Percentiles rank a stretch among this genome's conserved stretches.
phyloP scores from a whole-genome alignment of 805 yeast species.

The Yamadazyma sp. region DNA sequence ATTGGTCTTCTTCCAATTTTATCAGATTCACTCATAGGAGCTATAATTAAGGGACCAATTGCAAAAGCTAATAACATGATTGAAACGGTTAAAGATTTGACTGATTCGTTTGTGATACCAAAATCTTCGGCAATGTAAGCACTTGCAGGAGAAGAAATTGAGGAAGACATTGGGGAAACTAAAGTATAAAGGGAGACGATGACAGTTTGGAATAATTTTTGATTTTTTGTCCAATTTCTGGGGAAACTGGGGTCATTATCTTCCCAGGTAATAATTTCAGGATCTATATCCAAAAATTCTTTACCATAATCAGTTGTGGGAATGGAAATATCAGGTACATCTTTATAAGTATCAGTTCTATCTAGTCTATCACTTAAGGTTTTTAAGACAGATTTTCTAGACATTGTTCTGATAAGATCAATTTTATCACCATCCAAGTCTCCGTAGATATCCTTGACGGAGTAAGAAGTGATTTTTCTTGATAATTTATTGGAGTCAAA shows the following conservation, averaged over 20 bases:
- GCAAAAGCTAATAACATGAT: conserved; percentile 40
- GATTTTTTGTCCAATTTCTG: conserved; percentile 27
- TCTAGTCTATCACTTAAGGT: conserved; percentile 27
- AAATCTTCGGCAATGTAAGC: conserved; percentile 26
- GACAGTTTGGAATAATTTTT: conserved; percentile 20
- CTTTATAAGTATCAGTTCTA: conserved; percentile 14
- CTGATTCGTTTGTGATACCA: conserved; percentile 20
- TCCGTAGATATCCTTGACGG: conserved; percentile 40
- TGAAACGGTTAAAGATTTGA: conserved; percentile 31
- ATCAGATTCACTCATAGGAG: conserved; percentile 38
- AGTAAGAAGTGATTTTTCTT: conserved; percentile 14
- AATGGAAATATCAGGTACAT: conserved; percentile 17
- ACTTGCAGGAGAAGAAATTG: conserved; percentile 38
- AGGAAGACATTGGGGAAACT: conserved; percentile 40
- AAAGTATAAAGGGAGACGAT: conserved; percentile 35
- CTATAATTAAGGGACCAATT: conserved; percentile 36
- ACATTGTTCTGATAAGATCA: conserved; percentile 39
- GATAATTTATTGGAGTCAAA: conserved; percentile 9
- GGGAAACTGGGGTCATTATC: conserved; percentile 32
- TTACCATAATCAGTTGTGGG: conserved; percentile 29
- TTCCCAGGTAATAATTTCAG: conserved; percentile 37
- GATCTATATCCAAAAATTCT: conserved; percentile 31
- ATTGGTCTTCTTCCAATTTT: conserved; percentile 34
- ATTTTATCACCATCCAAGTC: conserved; percentile 34
- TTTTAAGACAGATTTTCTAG: conserved; percentile 43